These are phyloP conservation scores for Blastobotrys peoriensis DNA, from an alignment of 805 yeast species.

Conservation along the genomic window DNA sequence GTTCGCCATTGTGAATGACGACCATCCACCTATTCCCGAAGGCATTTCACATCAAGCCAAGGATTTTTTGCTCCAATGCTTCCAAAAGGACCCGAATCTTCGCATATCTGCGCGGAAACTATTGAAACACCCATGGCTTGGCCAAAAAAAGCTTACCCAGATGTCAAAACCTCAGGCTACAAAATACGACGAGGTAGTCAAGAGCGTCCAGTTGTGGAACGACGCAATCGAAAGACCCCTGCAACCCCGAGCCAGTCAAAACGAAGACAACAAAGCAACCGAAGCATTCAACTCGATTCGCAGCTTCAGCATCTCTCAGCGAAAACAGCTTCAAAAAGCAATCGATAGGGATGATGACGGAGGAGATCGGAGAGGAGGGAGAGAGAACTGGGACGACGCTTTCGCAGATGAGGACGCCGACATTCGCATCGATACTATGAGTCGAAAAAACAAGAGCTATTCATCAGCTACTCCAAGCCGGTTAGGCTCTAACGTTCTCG, in stretches of 20 bases:
- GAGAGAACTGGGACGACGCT: conserved; percentile 12
- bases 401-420: conserved; percentile 6
- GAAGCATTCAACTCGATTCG: conserved; percentile 7
- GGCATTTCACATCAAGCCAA: conserved; percentile 35
- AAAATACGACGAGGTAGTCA: conserved; percentile 23
- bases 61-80: conserved; percentile 62
- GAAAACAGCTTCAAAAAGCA: conserved; percentile 3
- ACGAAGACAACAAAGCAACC: background rate
- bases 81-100: conserved; percentile 59
- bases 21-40: conserved; percentile 62
- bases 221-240: conserved; percentile 16
- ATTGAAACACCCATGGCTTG: conserved; percentile 58
- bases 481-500: conserved; percentile 3
- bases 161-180: too few relatives aligned
- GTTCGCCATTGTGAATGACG: conserved; percentile 77
- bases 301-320: conserved; percentile 6
- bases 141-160: conserved; percentile 5
- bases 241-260: background rate
- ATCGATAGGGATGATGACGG: background rate
- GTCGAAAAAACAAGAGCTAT: background rate
- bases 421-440: background rate
- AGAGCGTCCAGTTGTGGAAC: conserved; percentile 28
- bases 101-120: conserved; percentile 53
- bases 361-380: background rate
- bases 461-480: background rate